Percentiles rank a stretch among this genome's conserved stretches.
These are phyloP conservation scores for Isatis tinctoria DNA, from an alignment of 345 rosid species.

Conservation along the genomic window DNA sequence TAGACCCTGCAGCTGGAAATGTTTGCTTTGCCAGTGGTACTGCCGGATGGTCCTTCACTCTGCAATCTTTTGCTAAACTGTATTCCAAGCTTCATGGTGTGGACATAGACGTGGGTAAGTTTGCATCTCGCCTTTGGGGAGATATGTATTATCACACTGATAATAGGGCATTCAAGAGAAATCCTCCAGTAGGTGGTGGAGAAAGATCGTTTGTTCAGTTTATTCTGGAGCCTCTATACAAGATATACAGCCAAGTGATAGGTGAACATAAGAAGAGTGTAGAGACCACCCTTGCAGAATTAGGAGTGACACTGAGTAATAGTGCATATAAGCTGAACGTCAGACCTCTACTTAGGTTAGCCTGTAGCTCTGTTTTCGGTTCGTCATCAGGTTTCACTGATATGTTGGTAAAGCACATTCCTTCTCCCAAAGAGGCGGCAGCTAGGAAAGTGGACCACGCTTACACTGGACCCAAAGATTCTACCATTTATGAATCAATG, in stretches of 20 bases:
- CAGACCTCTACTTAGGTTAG: conserved; percentile 84
- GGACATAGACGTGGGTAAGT: conserved; percentile 81
- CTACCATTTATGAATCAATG: conserved; percentile 72
- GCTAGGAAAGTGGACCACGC: conserved; percentile 74
- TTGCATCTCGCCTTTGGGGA: conserved; percentile 95
- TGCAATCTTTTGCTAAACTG: conserved; percentile 91
- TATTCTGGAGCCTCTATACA: conserved; percentile 93
- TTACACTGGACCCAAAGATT: conserved; percentile 78
- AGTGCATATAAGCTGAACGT: conserved; percentile 88
- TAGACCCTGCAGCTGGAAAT: conserved; percentile 93
- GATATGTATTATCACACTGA: conserved; percentile 82
- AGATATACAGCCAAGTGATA: conserved; percentile 94
- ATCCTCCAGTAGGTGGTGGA: conserved; percentile 74
- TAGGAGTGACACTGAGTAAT: conserved; percentile 91
- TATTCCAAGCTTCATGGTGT: conserved; percentile 93
- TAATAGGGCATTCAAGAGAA: conserved; percentile 65
- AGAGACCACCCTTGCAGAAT: conserved; percentile 91
- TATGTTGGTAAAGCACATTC: conserved; percentile 93
- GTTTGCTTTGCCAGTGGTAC: conserved; percentile 93
- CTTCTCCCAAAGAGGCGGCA: conserved; percentile 89
- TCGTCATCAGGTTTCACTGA: conserved; percentile 95
- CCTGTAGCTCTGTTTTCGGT: conserved; percentile 93
- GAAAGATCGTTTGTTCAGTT: conserved; percentile 94
- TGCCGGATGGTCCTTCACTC: conserved; percentile 97
- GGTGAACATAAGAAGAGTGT: conserved; percentile 98